Evolutionary conservation across 78 protist genomes (phyloP).

Genomic region (slime mould (Dictyostelium discoideum)): DNA sequence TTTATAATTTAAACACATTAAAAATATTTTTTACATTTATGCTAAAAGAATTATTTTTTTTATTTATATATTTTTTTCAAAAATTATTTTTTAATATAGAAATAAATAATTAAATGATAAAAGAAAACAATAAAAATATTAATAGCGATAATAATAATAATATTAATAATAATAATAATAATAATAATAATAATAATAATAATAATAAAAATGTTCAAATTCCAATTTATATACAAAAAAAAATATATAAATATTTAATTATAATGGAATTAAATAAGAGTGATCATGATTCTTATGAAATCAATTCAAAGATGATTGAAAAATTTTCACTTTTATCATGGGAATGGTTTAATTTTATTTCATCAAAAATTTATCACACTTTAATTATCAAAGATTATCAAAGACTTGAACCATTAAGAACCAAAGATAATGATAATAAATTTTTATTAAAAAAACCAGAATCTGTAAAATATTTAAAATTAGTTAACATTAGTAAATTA

Average conservation of each 20-base stretch:
- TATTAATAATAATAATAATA: too few relatives aligned
- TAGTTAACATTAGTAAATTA: not conserved
- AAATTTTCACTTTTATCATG: not conserved
- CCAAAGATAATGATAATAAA: not conserved
- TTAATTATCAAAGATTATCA: not conserved
- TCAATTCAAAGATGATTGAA: not conserved
- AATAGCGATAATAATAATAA: too few relatives aligned
- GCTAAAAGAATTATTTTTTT: too few relatives aligned
- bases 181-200: too few relatives aligned
- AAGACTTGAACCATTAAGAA: not conserved
- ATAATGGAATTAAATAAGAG: not conserved
- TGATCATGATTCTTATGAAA: conserved; percentile 3
- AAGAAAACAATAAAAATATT: too few relatives aligned
- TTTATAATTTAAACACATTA: too few relatives aligned
- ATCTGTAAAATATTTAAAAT: not conserved
- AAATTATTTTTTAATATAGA: too few relatives aligned
- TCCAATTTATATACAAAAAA: conserved; percentile 13
- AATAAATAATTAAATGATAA: too few relatives aligned
- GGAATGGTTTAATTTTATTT: conserved; percentile 7
- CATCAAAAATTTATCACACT: not conserved
- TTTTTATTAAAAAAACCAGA: conserved; percentile 6
- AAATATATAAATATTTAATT: conserved; percentile 8
- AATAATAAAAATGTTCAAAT: not conserved
- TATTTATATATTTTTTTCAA: too few relatives aligned
- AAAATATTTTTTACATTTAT: too few relatives aligned